phyloP scores from a whole-genome alignment of 1,284 basidiomycete genomes.

The Cutaneotrichosporon spelunceum region DNA sequence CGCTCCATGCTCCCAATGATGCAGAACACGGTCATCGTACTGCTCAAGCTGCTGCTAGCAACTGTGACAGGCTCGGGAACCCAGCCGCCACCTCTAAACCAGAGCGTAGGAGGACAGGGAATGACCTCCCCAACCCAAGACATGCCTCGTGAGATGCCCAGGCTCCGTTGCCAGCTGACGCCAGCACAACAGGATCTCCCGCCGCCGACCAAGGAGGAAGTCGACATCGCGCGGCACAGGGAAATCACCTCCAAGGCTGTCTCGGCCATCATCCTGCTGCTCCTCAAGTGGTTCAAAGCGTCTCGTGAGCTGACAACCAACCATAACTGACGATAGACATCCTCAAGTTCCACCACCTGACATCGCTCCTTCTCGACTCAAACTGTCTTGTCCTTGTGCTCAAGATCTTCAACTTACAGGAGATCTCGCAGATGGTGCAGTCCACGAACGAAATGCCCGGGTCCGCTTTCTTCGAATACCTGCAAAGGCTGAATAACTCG shows the following conservation, averaged over 20 bases:
- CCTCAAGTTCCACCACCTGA: slow-evolving; percentile 98
- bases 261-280: slow-evolving; percentile 84
- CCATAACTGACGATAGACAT: slow-evolving; percentile 61
- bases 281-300: slow-evolving; percentile 97
- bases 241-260: slow-evolving; percentile 98
- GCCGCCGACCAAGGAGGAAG: slow-evolving; percentile 83
- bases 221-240: slow-evolving; percentile 90
- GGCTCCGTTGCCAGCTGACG: neutral
- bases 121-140: slow-evolving; percentile 46
- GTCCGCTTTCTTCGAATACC: slow-evolving; percentile 89
- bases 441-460: slow-evolving; percentile 69
- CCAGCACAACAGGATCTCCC: slow-evolving; percentile 55
- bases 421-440: slow-evolving; percentile 75
- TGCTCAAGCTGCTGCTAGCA: slow-evolving; percentile 81
- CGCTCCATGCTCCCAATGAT: slow-evolving; percentile 72
- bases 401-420: slow-evolving; percentile 97
- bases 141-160: slow-evolving; percentile 58
- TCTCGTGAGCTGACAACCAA: slow-evolving; percentile 63
- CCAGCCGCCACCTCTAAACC: slow-evolving; percentile 38
- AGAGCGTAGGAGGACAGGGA: slow-evolving; percentile 57
- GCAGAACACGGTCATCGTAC: slow-evolving; percentile 80
- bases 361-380: slow-evolving; percentile 89
- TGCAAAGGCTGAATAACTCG: no score
- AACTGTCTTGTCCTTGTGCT: slow-evolving; percentile 91
- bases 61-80: slow-evolving; percentile 75